These are phyloP conservation scores for Cerioporus squamosus DNA, from an alignment of 1,284 basidiomycete genomes.

Conservation along the genomic window DNA sequence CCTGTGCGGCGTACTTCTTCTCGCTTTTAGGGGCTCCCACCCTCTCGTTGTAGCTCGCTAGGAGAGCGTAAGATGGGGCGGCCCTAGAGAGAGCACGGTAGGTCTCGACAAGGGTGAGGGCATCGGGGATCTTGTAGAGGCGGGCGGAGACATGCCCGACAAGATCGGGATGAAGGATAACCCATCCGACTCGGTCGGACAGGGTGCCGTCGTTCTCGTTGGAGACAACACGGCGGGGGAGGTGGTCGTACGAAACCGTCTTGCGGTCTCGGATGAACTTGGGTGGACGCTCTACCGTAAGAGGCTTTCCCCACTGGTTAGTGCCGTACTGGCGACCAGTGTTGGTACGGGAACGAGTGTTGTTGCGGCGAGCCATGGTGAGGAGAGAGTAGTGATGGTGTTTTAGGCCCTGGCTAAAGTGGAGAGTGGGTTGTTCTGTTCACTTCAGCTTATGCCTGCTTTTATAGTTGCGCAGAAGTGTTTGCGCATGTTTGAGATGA, in stretches of 20 bases:
- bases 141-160: neutral
- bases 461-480: neutral
- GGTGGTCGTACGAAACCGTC: neutral
- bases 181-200: neutral
- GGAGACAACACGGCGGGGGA: neutral
- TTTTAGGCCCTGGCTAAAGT: neutral
- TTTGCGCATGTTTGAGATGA: neutral
- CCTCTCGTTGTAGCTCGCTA: no score
- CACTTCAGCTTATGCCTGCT: neutral
- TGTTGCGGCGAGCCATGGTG: no score
- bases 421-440: neutral
- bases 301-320: neutral
- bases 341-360: neutral
- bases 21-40: no score
- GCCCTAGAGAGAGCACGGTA: no score
- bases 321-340: neutral
- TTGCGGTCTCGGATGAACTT: no score
- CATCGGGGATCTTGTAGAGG: neutral
- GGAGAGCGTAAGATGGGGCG: no score
- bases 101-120: no score
- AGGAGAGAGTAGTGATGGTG: neutral
- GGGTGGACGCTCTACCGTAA: neutral
- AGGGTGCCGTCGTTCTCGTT: neutral
- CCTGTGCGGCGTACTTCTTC: no score
- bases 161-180: neutral